A percentile compares a stretch with the other conserved stretches of the same genome.
Conservation (phyloP, 2,329 filamentous ascomycete genomes). For the Fusarium nisikadoi region DNA sequence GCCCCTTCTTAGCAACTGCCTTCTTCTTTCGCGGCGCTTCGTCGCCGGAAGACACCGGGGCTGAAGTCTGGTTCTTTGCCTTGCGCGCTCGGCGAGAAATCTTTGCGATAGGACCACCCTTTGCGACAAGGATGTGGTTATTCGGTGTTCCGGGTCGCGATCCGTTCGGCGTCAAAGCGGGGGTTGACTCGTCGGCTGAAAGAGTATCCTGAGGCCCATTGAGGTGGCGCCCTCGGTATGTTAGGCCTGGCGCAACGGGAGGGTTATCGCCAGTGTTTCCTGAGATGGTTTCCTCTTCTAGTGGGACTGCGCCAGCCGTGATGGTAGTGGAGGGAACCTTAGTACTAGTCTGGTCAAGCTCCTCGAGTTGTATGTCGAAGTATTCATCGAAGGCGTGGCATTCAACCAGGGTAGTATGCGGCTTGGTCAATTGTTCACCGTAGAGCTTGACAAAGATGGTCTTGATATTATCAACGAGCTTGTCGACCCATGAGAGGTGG, state of each 20-base stretch:
- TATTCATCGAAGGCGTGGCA: conserved; percentile 88
- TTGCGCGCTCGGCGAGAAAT: conserved; percentile 83
- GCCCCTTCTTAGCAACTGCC: conserved; percentile 88
- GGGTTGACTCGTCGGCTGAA: conserved; percentile 73
- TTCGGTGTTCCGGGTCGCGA: conserved; percentile 84
- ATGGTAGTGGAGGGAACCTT: conserved; percentile 43
- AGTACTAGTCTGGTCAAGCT: conserved; percentile 72
- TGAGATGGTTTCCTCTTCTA: conserved; percentile 50
- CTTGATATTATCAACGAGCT: conserved; percentile 93
- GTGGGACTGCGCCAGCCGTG: conserved; percentile 44
- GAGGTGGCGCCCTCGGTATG: conserved; percentile 52
- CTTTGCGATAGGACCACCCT: conserved; percentile 78
- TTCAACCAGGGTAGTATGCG: conserved; percentile 80
- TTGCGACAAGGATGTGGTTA: conserved; percentile 73
- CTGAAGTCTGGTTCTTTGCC: conserved; percentile 71
- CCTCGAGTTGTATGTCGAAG: conserved; percentile 90
- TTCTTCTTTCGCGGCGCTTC: conserved; percentile 73
- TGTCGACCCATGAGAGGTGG: conserved; percentile 96
- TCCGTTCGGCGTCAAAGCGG: conserved; percentile 75
- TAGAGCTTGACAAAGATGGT: conserved; percentile 93
- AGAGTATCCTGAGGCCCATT: conserved; percentile 51
- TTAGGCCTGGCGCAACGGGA: conserved; percentile 52
- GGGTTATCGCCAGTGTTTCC: conserved; percentile 42
- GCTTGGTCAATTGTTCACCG: conserved; percentile 84
- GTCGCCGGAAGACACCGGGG: conserved; percentile 83